Base-by-base conservation (phyloP, 306 rosid genomes). In the Rosa lucieae region DNA sequence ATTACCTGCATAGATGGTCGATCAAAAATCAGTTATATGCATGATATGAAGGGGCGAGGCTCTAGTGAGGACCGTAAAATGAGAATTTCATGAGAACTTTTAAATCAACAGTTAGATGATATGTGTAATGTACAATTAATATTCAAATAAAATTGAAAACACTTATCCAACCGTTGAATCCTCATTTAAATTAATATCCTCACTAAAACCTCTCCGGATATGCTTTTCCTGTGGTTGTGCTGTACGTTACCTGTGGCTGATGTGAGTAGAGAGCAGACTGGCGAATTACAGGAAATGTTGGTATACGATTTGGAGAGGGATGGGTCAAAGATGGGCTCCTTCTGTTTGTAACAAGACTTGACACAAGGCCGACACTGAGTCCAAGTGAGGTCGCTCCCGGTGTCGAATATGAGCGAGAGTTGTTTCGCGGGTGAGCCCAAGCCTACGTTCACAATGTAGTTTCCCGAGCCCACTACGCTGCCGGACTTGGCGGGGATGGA, bases 361-460 rank as follows among this genome's bases (percentile, higher is more conserved):
- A 73, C 81, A 35, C 98, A 94, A 0, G 98, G 98, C 82, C 81
- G 5, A 20, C 98, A 94, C 52, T 94, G 98, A 58, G 96, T 90
- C 85, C 85, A 82, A 40, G 85, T 82, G 59, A 82, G 67, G 35
- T 71, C 63, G 51, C 81, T 77, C 9, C 77, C 81, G 0, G 85
- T 82, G 78, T 82, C 85, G 23, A 82, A 77, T 51, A 47, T 15
- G 52, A 82, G 74, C 1, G 85, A 59, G 0, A 82, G 32, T 6
- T 61, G 69, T 8, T 39, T 62, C 18, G 67, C 44, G 6, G 85
- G 81, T 12, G 81, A 62, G 48, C 85, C 85, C 1, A 82, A 67
- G 11, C 85, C 85, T 52, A 82, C 78, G 2, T 58, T 72, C 39
- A 82, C 81, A 8, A 82, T 72, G 47, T 81, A 82, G 51, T 77